Evolutionary conservation across 345 rosid genomes (phyloP), one percentile per base, ranked within the genome.

Genomic region (Murraya paniculata): DNA sequence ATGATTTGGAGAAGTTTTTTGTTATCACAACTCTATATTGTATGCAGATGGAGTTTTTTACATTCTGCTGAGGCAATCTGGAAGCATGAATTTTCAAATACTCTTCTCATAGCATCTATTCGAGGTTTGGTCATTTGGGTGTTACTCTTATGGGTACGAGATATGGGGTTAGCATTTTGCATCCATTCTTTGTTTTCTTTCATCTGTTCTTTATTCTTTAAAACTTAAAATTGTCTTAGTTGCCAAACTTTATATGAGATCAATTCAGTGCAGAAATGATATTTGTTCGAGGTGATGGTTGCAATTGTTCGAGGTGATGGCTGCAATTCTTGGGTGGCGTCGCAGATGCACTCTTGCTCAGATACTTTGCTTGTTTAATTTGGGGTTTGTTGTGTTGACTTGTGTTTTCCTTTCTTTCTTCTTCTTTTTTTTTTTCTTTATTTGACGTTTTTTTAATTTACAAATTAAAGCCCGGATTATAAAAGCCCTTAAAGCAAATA

Each of bases 141-240:
- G 82, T 92, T 78, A 81, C 93, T 76, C 85, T 95, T 78, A 93
- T 92, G 97, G 96, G 96, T 76, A 84, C 93, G 48, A 95, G 97
- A 73, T 95, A 86, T 64, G 98, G 93, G 93, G 98, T 94, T 27
- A 56, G 39, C 71, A 7, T 73, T 61, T 38, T 55, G 36, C 45
- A 14, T 59, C 14, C 33, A 75, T 39, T 18, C 21, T 55, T 76
- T 21, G 21, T 57, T 57, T 24, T 28, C 5, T 55, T 78, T 24
- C 28, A 38, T 57, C 16, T n/a, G 39, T 64, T 69, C 62, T 77
- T 33, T 30, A 45, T 55, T 41, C 71, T 13, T 25, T 24, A 50
- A 16, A 36, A 50, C 2, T 62, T 16, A 0, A 22, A 31, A 48
- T 14, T 53, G 5, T 55, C 14, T 58, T 65, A 64, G 1, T 9